Evolutionary conservation across 176 grass and related monocot genomes (phyloP).

Genomic region (Avena atlantica): DNA sequence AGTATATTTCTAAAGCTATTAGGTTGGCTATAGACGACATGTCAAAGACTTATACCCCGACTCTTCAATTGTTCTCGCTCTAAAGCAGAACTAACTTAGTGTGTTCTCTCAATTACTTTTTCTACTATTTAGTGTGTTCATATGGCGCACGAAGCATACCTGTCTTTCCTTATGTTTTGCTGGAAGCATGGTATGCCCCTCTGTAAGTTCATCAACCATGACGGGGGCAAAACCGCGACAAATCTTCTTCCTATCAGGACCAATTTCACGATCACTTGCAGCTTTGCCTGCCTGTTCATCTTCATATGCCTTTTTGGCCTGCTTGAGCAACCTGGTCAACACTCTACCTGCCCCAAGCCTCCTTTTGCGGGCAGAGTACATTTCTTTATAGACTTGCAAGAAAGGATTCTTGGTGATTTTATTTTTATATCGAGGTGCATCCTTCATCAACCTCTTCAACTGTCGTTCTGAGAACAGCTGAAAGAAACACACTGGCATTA

Average conservation of each 20-base stretch:
- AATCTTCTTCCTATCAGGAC: slow-evolving; percentile 73
- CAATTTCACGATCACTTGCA: slow-evolving; percentile 61
- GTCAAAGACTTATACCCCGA: too few species aligned
- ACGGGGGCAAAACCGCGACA: slow-evolving; percentile 63
- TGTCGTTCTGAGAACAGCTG: neutral
- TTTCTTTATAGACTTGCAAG: neutral
- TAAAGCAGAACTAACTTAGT: neutral
- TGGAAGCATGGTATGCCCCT: too few species aligned
- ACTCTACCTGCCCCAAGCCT: neutral
- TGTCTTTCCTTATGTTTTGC: too few species aligned
- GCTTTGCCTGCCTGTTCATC: slow-evolving; percentile 18
- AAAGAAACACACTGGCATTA: slow-evolving; percentile 4
- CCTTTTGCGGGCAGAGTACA: neutral
- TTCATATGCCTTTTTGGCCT: neutral
- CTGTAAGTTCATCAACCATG: slow-evolving; percentile 67
- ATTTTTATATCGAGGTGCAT: neutral
- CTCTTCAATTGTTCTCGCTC: too few species aligned
- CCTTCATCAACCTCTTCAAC: neutral
- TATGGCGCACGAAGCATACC: too few species aligned
- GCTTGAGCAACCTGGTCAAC: neutral
- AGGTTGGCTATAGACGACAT: too few species aligned
- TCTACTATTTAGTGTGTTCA: slow-evolving; percentile 39
- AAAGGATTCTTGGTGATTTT: neutral
- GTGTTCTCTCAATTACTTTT: slow-evolving; percentile 1
- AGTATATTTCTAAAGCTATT: too few species aligned